Base-by-base conservation (phyloP, 169 alveolate species). In the Plasmodium knowlesi region DNA sequence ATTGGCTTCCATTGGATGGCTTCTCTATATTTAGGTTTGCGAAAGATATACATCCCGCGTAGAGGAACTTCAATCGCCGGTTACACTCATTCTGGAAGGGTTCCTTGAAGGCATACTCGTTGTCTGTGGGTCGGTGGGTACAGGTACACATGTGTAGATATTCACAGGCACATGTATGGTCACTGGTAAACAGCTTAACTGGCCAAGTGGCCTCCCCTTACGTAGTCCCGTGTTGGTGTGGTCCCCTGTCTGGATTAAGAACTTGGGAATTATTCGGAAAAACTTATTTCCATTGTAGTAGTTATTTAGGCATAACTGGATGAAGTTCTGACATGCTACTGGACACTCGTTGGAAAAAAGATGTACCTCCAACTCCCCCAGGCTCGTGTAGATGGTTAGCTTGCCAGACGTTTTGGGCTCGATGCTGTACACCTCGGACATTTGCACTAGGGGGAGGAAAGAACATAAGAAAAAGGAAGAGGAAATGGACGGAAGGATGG, bases 21-120 rank as follows among this genome's bases (percentile, higher is more conserved):
- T 83, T 96, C 12, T 88, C 88, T 32, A 88, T 88, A 50, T 88
- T 88, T 25, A 88, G 71, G 16, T 88, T 79, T 0, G 76, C 93
- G 93, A 61, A 76, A n/a, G 84, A 72, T 34, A 79, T 50, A 73
- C 90, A 90, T 28, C 97, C 97, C 19, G 92, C 41, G 94, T 96
- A 94, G 43, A 97, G 81, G 92, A 98, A 98, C 95, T 98, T 97
- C 14, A 98, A 85, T 79, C 99, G 91, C 1, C 98, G 96, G 95
- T 97, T 98, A 50, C 96, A 96, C 94, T 99, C 99, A 95, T 99
- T 99, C 94, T 98, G 98, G 90, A 99, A 99, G 5, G 98, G 98
- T 54, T 97, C 98, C 3, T 99, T 99, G 96, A 98, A 98, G 50
- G 98, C 96, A 3, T 98, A 97, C 67, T 95, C 98, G 34, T 99